Base-by-base conservation (phyloP, 2,329 filamentous ascomycete species). In the Lasiodiplodia sp. region DNA sequence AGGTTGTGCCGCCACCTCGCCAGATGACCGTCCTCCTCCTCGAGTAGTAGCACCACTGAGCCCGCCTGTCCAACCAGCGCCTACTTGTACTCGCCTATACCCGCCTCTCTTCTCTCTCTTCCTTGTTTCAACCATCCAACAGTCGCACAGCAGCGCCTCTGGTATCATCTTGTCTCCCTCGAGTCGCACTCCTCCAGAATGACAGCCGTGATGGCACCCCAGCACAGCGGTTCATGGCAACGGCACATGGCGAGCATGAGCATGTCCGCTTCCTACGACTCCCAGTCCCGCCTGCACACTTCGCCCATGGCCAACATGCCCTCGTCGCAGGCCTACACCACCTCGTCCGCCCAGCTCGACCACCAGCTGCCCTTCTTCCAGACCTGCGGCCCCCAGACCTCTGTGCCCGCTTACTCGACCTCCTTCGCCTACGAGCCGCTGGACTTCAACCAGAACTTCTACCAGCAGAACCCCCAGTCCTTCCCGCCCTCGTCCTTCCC, bases 121-220 rank as follows among this genome's bases (percentile, higher is more conserved):
- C 56, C 67, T 68, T 68, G 66, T 68, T 55, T 68, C 66, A 62
- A 62, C 67, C 57, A 37, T 34, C 67, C 58, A 63, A 44, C 57
- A 64, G 67, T 68, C 67, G 60, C 67, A 68, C 67, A 68, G 57
- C 67, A 40, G 44, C 53, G 65, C 65, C 65, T 67, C 65, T 67
- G 53, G 65, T 67, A 67, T 67, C 65, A 67, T 67, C 65, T 67
- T 67, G 65, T 67, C 65, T 67, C 57, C 57, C 44, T 51, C 60
- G 47, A 64, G 60, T 64, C 65, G 55, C 65, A 40, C 55, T 51
- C 66, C 56, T 57, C 53, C 67, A 68, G 57, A 63, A 68, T 68
- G 67, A 68, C 67, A 63, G 67, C 57, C 51, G 67, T 68, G 57
- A 68, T 68, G 67, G 67, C 67, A 57, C 67, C 67, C 57, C 67